Evolutionary conservation across 495 filamentous ascomycete species (phyloP).

Genomic region (Chlorociboria aeruginascens): DNA sequence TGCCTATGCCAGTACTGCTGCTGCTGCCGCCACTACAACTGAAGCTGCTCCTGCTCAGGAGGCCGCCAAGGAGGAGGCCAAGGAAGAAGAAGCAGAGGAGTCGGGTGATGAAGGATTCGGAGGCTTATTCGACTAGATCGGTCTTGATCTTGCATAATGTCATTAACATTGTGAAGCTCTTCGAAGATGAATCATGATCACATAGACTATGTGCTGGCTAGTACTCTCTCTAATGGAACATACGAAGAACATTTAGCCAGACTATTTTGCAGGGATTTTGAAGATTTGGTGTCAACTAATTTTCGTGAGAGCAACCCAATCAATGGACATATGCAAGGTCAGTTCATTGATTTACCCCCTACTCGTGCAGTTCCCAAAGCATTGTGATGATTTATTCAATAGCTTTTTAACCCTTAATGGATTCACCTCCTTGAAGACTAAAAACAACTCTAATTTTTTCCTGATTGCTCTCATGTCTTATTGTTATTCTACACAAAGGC

Average conservation of each 20-base stretch:
- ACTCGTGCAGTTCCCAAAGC: not conserved
- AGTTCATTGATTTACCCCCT: not conserved
- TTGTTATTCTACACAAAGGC: not conserved
- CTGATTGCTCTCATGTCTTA: constrained; percentile 26
- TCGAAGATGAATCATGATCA: constrained; percentile 12
- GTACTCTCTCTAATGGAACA: constrained; percentile 17
- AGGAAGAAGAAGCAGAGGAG: constrained; percentile 49
- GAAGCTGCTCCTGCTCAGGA: constrained; percentile 29
- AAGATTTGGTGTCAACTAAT: no score
- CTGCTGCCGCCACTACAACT: constrained; percentile 36
- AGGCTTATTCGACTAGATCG: constrained; percentile 48
- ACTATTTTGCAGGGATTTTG: no score
- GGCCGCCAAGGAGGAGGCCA: constrained; percentile 36
- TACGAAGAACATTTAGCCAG: not conserved
- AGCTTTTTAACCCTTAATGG: constrained; percentile 47
- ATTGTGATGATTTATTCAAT: constrained; percentile 28
- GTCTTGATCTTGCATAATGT: constrained; percentile 12
- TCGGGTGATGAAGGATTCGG: constrained; percentile 50
- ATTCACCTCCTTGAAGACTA: constrained; percentile 31
- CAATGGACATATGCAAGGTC: not conserved
- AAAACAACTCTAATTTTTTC: constrained; percentile 57
- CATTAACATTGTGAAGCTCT: constrained; percentile 3
- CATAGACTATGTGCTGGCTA: constrained; percentile 15
- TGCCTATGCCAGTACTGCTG: constrained; percentile 71
- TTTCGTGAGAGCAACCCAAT: no score